phyloP scores from a whole-genome alignment of 441 rosid genomes.

The Mallotus repandus region DNA sequence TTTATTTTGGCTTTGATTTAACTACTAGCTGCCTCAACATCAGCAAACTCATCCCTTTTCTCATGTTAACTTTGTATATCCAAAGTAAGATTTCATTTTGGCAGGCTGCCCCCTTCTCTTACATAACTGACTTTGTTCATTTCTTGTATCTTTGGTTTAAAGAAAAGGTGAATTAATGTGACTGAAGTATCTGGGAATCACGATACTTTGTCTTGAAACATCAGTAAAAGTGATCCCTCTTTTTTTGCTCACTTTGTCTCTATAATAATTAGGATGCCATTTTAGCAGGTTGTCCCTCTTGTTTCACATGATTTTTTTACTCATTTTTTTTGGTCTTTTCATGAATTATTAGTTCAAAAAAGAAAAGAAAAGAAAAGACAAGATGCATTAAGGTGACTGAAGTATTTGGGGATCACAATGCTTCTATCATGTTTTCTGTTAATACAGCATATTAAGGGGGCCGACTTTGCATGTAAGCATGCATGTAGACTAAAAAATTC shows the following conservation, averaged over 20 bases:
- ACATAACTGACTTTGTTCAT: conserved; percentile 1
- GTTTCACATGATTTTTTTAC: neutral
- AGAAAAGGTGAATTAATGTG: neutral
- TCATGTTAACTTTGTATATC: neutral
- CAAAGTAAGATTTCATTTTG: neutral
- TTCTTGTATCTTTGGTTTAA: neutral
- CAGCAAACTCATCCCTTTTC: neutral
- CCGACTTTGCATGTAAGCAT: too few species aligned
- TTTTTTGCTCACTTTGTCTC: neutral
- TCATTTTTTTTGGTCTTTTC: neutral
- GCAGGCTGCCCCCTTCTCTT: neutral
- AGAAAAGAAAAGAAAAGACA: neutral
- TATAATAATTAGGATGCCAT: neutral
- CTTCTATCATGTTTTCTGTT: too few species aligned
- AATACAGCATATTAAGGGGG: too few species aligned
- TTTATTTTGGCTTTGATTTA: conserved; percentile 8
- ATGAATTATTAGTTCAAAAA: neutral
- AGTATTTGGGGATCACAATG: neutral
- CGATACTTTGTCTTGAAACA: neutral
- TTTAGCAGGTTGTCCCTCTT: neutral
- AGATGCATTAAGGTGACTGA: neutral
- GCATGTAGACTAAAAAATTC: too few species aligned
- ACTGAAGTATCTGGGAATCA: neutral
- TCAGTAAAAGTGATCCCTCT: too few species aligned
- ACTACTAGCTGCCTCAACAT: neutral